phyloP scores from a whole-genome alignment of 345 rosid species.

The Carallia brachiata region DNA sequence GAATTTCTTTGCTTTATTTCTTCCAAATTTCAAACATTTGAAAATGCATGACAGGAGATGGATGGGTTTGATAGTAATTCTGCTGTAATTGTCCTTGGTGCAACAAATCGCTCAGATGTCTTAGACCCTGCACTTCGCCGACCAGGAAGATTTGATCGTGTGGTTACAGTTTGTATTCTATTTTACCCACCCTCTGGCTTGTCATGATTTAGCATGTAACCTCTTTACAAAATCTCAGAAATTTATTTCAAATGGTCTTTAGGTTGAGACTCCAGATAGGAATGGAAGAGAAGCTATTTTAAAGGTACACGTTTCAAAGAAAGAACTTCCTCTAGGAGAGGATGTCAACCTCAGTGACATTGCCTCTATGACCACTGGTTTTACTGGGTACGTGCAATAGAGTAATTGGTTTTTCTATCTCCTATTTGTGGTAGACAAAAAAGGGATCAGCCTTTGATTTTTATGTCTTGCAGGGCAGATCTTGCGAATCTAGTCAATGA shows the following conservation, averaged over 20 bases:
- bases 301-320: constrained; percentile 76
- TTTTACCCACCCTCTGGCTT: constrained; percentile 17
- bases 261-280: constrained; percentile 95
- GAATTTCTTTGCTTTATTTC: neutral
- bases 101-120: constrained; percentile 96
- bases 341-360: constrained; percentile 71
- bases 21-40: constrained; percentile 7
- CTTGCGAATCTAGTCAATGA: constrained; percentile 97
- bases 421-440: neutral
- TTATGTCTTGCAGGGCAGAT: constrained; percentile 69
- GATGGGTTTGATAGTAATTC: constrained; percentile 98
- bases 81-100: constrained; percentile 96
- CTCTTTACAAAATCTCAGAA: constrained; percentile 9
- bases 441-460: constrained; percentile 9
- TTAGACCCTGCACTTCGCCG: constrained; percentile 93
- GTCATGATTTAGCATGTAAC: constrained; percentile 5
- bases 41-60: constrained; percentile 72
- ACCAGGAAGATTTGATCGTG: constrained; percentile 98
- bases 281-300: constrained; percentile 91
- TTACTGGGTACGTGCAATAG: constrained; percentile 70
- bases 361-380: constrained; percentile 97
- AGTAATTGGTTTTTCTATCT: constrained; percentile 6
- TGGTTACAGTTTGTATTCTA: constrained; percentile 66
- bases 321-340: constrained; percentile 77
- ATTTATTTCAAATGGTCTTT: constrained; percentile 20